Evolutionary conservation across 2,329 filamentous ascomycete species (phyloP).

Genomic region (Exophiala alcalophila): DNA sequence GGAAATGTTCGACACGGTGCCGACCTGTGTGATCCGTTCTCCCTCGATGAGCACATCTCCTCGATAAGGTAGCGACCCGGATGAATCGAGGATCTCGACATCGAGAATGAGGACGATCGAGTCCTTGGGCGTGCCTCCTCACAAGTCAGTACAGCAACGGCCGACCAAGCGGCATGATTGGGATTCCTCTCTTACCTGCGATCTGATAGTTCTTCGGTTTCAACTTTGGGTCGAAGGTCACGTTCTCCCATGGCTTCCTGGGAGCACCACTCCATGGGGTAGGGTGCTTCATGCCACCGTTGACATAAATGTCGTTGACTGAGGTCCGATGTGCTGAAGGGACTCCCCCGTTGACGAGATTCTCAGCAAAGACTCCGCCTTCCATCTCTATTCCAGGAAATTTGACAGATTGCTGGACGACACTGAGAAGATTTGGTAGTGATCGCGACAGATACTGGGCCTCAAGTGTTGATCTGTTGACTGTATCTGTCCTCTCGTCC

Average conservation of each 20-base stretch:
- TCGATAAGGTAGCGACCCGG: conserved; percentile 38
- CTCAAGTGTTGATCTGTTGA: too few relatives aligned
- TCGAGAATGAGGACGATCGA: conserved; percentile 38
- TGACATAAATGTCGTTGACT: conserved; percentile 28
- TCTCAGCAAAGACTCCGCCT: conserved; percentile 9
- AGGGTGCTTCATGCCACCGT: conserved; percentile 24
- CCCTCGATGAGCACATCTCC: conserved; percentile 42
- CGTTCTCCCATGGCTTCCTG: conserved; percentile 25
- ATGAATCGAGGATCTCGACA: conserved; percentile 43
- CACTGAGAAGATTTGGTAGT: too few relatives aligned
- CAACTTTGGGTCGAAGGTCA: conserved; percentile 34
- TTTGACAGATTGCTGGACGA: neutral
- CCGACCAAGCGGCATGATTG: too few relatives aligned
- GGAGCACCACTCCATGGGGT: neutral
- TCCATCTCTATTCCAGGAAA: conserved; percentile 17
- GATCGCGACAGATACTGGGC: too few relatives aligned
- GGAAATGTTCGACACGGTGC: conserved; percentile 34
- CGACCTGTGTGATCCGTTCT: conserved; percentile 36
- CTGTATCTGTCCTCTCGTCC: too few relatives aligned
- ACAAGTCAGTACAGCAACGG: too few relatives aligned
- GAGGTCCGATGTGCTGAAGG: conserved; percentile 4
- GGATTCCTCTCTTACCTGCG: conserved; percentile 15
- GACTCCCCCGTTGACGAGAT: conserved; percentile 1
- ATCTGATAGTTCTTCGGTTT: conserved; percentile 38
- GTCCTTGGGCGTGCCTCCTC: conserved; percentile 35